Base-by-base conservation (phyloP, 164 flowering plant genomes). In the Houttuynia cordata region DNA sequence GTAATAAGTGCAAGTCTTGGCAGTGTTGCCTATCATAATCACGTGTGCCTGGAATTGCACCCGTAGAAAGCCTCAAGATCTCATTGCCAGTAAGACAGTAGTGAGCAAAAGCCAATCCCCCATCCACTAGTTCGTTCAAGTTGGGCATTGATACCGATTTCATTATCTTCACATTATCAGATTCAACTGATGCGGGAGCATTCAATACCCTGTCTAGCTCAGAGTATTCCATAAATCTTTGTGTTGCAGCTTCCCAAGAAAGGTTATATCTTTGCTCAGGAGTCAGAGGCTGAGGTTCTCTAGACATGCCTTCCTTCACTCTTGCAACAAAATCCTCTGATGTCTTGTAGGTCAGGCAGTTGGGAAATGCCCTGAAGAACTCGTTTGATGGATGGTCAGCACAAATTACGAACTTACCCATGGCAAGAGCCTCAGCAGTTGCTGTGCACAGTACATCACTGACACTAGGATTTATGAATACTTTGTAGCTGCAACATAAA, bases 161-260 rank as follows among this genome's bases (percentile, higher is more conserved):
- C 23, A 1, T 56, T 2, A 63, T 63, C 9, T 60, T 61, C 17
- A 51, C 58, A 50, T 51, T 70, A 75, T 81, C 84, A 55, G 78
- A 17, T 41, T 39, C 60, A 37, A 37, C 65, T 20, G 53, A 12
- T 12, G 63, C 58, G 8, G 54, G 49, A 63, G 80, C 40, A 18
- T 72, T 79, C 70, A 91, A 68, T 59, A 94, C 51, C 58, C 55
- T 77, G 41, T 83, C 87, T 23, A 88, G 89, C 19, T 88, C 96
- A 18, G 99, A 86, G 63, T 74, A 81, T 73, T 90, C 85, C 72
- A 91, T 72, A 67, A 91, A 93, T 73, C 99, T 82, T 61, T 88
- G 83, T 39, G 97, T 93, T 42, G 97, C 99, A 56, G 99, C 99
- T 66, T 94, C 99, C 99, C 99, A 94, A 2, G 97, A 93, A 40